Evolutionary conservation across 768 basidiomycete species (phyloP), one percentile per base, ranked within the genome.

Genomic region (Sporobolomyces pararoseus): DNA sequence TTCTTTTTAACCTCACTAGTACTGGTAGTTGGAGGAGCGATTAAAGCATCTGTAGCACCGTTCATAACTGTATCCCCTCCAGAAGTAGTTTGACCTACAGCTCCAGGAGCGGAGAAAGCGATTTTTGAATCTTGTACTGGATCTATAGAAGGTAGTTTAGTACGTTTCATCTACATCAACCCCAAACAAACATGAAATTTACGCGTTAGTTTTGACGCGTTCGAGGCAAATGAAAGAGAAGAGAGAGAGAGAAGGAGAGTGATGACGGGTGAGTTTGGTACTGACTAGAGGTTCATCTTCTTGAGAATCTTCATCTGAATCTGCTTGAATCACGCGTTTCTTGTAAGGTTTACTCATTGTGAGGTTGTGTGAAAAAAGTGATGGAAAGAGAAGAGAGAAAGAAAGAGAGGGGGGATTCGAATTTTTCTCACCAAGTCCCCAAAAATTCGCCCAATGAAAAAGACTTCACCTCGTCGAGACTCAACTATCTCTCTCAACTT

Each of bases 271-370:
- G n/a, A n/a, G n/a, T n/a, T n/a, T n/a, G n/a, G n/a, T n/a, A 52
- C 73, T 44, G 34, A 71, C 73, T 29, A 69, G 51, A n/a, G 73
- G 73, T 44, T 65, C 44, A 19, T 69, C 70, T 23, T 44, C 37
- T 21, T 62, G 65, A 5, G 66, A 68, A n/a, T n/a, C n/a, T 32
- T 68, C 67, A 53, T 59, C 63, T 23, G 64, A 66, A 55, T 68
- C 65, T 13, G 53, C 64, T 29, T 63, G 53, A 31, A 75, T 75
- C 31, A 75, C 70, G 27, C 73, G 70, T 65, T 75, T 75, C 70
- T 75, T 75, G 73, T 71, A 71, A 3, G 55, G 44, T 39, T 67
- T 74, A 58, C 52, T 66, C 60, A 57, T 66, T 29, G 7, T 17
- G 50, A 25, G 50, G 12, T 4, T 7, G 25, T 27, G 47, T 27